A percentile compares a stretch with the other conserved stretches of the same genome.
Evolutionary conservation across 1,284 basidiomycete species (phyloP).

Genomic region (Fomitopsis pinicola): DNA sequence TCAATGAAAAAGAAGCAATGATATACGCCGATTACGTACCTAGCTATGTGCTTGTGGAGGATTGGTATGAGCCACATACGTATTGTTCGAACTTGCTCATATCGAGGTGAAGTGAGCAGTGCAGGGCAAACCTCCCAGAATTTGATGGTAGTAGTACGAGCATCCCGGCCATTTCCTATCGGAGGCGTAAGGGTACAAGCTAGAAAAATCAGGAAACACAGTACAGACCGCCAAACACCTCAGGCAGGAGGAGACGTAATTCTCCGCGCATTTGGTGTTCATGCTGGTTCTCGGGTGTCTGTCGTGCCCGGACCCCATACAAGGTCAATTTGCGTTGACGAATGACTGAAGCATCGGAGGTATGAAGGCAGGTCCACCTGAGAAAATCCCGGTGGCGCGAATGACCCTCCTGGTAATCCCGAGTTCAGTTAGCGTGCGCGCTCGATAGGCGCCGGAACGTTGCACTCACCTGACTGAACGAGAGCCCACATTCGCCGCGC

Average conservation of each 20-base stretch:
- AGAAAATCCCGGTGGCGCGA: slow-evolving; percentile 70
- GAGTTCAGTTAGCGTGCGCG: not conserved
- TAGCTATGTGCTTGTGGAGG: slow-evolving; percentile 46
- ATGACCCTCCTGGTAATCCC: slow-evolving; percentile 21
- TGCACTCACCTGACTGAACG: slow-evolving; percentile 43
- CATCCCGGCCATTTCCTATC: slow-evolving; percentile 26
- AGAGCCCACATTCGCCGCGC: slow-evolving; percentile 65
- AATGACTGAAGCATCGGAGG: slow-evolving; percentile 49
- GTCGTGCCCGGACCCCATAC: slow-evolving; percentile 61
- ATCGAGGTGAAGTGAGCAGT: slow-evolving; percentile 53
- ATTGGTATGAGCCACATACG: slow-evolving; percentile 68
- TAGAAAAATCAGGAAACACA: not conserved
- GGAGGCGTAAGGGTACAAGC: not conserved
- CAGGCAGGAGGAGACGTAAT: slow-evolving; percentile 58
- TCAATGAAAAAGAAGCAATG: not conserved
- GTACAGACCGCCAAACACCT: slow-evolving; percentile 58
- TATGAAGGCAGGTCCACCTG: slow-evolving; percentile 63
- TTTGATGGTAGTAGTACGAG: slow-evolving; percentile 32
- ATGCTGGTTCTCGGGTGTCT: slow-evolving; percentile 62
- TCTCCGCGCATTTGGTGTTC: slow-evolving; percentile 68
- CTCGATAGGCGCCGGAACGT: not conserved
- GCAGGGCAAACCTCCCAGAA: slow-evolving; percentile 41
- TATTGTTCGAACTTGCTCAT: slow-evolving; percentile 65
- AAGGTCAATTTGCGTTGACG: slow-evolving; percentile 65
- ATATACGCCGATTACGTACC: slow-evolving; percentile 29